phyloP scores from a whole-genome alignment of 257 asterid species.

The Cruciata laevipes region DNA sequence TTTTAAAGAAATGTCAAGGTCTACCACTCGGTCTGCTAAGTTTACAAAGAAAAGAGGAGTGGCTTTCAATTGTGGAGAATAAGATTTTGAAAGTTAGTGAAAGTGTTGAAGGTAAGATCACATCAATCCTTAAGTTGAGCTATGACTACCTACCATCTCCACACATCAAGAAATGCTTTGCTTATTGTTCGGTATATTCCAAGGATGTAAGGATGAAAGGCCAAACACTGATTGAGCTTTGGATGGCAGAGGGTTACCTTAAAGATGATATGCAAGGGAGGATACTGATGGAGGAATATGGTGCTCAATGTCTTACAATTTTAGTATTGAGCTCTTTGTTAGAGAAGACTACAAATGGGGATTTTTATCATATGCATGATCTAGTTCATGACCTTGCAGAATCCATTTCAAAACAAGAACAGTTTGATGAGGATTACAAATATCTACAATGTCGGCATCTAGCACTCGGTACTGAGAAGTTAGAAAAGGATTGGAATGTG shows the following conservation, averaged over 20 bases:
- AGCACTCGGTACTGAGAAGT: neutral
- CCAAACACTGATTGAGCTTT: slow-evolving; percentile 13
- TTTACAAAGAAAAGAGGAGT: neutral
- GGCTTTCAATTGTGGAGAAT: slow-evolving; percentile 13
- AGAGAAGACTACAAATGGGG: neutral
- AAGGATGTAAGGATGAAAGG: neutral
- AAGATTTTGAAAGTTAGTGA: neutral
- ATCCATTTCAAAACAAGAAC: slow-evolving; percentile 8
- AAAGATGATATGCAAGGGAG: neutral
- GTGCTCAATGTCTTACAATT: slow-evolving; percentile 12
- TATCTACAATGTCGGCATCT: neutral
- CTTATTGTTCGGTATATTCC: slow-evolving; percentile 26
- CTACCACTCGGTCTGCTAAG: slow-evolving; percentile 15
- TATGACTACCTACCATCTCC: slow-evolving; percentile 24
- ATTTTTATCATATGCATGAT: neutral
- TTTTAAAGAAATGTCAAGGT: neutral
- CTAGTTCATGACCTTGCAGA: slow-evolving; percentile 32
- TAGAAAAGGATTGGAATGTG: neutral
- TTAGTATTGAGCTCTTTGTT: slow-evolving; percentile 26
- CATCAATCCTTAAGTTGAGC: slow-evolving; percentile 21
- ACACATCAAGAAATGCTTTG: slow-evolving; percentile 28
- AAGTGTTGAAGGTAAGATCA: neutral
- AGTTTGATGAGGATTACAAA: no score
- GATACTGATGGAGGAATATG: slow-evolving; percentile 12
- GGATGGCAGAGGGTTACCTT: slow-evolving; percentile 23